These are phyloP conservation scores for Neurospora africana DNA, from an alignment of 495 filamentous ascomycete genomes.

Conservation along the genomic window DNA sequence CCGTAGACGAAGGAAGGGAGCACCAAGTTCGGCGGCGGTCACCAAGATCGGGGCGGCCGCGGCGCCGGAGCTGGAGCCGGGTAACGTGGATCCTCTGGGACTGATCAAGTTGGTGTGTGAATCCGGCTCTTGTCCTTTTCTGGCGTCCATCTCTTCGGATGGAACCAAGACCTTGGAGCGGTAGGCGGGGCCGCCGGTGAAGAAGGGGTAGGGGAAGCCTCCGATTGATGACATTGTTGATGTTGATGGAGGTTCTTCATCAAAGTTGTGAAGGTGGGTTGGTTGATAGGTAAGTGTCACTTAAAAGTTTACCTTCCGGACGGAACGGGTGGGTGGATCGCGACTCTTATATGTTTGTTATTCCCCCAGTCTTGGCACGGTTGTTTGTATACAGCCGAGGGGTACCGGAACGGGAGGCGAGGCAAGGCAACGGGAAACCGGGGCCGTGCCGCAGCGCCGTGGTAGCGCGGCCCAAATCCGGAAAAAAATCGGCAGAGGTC, in stretches of 20 bases:
- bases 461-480: neutral
- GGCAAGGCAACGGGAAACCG: neutral
- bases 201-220: neutral
- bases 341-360: neutral
- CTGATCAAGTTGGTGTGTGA: neutral
- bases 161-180: neutral
- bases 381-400: neutral
- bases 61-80: neutral
- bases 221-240: neutral
- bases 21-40: neutral
- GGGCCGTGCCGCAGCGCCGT: neutral
- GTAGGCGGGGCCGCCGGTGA: neutral
- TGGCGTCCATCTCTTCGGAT: neutral
- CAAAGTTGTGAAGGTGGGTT: neutral
- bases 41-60: neutral
- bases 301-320: neutral
- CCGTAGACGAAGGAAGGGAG: constrained; percentile 23
- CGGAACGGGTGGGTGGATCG: neutral
- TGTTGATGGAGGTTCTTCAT: neutral
- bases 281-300: neutral
- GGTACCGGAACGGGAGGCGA: neutral
- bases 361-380: neutral
- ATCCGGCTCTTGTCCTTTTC: neutral
- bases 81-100: neutral
- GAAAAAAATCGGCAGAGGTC: neutral